Percentiles rank a stretch among this genome's conserved stretches.
Conservation (phyloP, 2,329 filamentous ascomycete genomes). For the Blastomyces percursus region DNA sequence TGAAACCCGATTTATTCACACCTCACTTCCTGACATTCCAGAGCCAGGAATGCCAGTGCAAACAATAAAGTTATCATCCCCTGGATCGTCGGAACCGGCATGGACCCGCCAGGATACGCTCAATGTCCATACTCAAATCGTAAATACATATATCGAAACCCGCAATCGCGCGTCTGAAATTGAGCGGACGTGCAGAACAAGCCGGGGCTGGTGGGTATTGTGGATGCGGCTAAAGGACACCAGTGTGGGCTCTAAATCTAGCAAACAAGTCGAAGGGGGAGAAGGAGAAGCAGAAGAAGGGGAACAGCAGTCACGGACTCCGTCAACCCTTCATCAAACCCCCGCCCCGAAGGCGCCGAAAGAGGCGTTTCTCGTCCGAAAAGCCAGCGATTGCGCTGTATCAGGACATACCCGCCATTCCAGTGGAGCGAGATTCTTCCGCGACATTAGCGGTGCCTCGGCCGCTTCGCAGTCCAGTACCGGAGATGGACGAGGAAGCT, state of each 20-base stretch:
- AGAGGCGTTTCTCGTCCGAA: constrained; percentile 39
- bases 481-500: constrained; percentile 19
- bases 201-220: constrained; percentile 56
- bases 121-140: constrained; percentile 50
- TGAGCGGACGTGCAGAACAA: constrained; percentile 53
- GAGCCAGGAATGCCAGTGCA: constrained; percentile 36
- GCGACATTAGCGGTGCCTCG: constrained; percentile 30
- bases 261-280: neutral
- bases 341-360: constrained; percentile 13
- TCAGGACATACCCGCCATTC: constrained; percentile 24
- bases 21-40: constrained; percentile 54
- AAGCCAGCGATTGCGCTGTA: constrained; percentile 32
- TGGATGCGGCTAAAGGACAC: constrained; percentile 46
- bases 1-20: constrained; percentile 46
- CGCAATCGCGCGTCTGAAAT: constrained; percentile 38
- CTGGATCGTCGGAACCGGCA: constrained; percentile 12
- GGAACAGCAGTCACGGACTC: neutral
- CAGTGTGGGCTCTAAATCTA: neutral
- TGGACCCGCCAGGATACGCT: constrained; percentile 51
- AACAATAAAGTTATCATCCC: constrained; percentile 7
- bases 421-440: constrained; percentile 27
- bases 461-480: constrained; percentile 18
- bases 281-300: neutral
- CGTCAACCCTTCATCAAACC: neutral
- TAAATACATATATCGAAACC: constrained; percentile 46